These are phyloP conservation scores for Mycena citricolor DNA, from an alignment of 1,284 basidiomycete genomes.

Conservation along the genomic window DNA sequence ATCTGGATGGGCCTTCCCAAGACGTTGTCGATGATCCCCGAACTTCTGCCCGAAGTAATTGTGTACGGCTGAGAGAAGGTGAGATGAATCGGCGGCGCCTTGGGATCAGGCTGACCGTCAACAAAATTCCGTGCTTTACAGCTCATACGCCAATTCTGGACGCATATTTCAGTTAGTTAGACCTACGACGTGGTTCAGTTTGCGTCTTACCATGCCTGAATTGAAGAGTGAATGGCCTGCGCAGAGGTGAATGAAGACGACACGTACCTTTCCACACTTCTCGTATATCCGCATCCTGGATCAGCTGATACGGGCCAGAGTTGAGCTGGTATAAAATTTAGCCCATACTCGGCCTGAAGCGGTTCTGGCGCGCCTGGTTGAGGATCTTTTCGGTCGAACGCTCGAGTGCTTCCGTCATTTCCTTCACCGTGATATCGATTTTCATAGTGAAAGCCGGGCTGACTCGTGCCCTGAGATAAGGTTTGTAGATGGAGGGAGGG, in stretches of 20 bases:
- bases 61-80: slow-evolving; percentile 30
- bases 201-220: slow-evolving; percentile 26
- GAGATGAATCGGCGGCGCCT: not conserved
- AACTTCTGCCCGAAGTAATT: slow-evolving; percentile 29
- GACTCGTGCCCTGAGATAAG: not conserved
- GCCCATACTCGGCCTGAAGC: not conserved
- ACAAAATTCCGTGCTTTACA: slow-evolving; percentile 31
- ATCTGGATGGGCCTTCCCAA: slow-evolving; percentile 27
- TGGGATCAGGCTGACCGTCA: slow-evolving; percentile 29
- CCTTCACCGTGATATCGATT: slow-evolving; percentile 23
- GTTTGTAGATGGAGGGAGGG: not conserved
- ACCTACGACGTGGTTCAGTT: no score
- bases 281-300: slow-evolving; percentile 32
- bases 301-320: slow-evolving; percentile 32
- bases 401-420: slow-evolving; percentile 27
- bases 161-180: no score
- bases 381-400: slow-evolving; percentile 28
- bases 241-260: not conserved
- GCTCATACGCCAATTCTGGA: slow-evolving; percentile 32
- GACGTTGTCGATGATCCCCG: slow-evolving; percentile 17
- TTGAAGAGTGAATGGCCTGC: not conserved
- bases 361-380: slow-evolving; percentile 21
- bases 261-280: slow-evolving; percentile 32
- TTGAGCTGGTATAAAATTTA: slow-evolving; percentile 27
- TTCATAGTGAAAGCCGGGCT: slow-evolving; percentile 27